Base-by-base conservation (phyloP, 371 early-diverging fungal species). In the Amoeboaphelidium protococcarum region DNA sequence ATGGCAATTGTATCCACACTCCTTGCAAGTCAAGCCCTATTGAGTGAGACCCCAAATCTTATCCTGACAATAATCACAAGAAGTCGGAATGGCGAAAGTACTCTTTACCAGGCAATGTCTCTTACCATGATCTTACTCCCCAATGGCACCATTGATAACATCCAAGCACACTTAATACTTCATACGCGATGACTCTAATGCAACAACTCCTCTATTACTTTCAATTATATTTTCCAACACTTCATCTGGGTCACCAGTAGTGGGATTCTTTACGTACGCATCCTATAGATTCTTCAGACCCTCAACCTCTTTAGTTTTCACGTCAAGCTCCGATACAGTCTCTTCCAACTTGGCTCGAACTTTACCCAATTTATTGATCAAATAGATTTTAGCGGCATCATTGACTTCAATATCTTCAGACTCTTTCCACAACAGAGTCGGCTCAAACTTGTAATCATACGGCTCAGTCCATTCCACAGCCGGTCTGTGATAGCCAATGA, bases 1-100 rank as follows among this genome's bases (percentile, higher is more conserved):
- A 52, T 83, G 83, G 52, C 82, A 82, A 26, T 75, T 76, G 49
- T 76, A 79, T 2, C 79, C 77, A 62, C 83, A 83, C n/a, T 71
- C 76, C 56, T 12, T 25, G 23, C 44, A 44, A 3, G 26, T 71
- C n/a, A 75, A 55, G 0, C 77, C 78, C n/a, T n/a, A n/a, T n/a
- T n/a, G n/a, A 55, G 80, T 75, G 41, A 74, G 53, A 1, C 80
- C 77, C 79, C 79, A 79, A 25, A 79, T 72, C 3, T 71, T 74
- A 37, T 64, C 68, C 26, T 63, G 64, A 49, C 83, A 82, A 45
- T 69, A 74, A 50, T 80, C 80, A 59, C 83, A 82, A 0, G 74
- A 70, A 2, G 79, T 76, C 2, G 80, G 78, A 25, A 82, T 76
- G 3, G 80, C 75, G 51, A 82, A 78, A 0, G 78, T 73, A 2